Evolutionary conservation across 2,329 filamentous ascomycete genomes (phyloP), one percentile per base, ranked within the genome.

Genomic region (Aspergillus sp.): DNA sequence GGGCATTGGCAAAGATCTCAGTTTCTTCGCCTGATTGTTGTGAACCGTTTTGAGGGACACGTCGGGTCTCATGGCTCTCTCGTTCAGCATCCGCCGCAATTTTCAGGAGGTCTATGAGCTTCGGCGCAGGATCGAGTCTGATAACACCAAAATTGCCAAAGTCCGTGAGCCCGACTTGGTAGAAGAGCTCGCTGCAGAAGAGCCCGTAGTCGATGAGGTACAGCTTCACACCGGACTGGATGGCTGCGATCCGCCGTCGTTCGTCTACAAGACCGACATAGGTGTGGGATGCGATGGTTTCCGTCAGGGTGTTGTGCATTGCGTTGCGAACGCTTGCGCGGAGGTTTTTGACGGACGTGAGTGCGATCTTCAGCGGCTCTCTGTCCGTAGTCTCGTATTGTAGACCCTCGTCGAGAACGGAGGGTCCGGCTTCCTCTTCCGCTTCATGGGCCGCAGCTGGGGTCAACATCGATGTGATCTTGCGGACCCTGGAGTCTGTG

Each of bases 391-490:
- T 79, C 60, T 90, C 85, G 69, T 96, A 96, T 33, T 87, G 81
- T 41, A 85, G 75, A 3, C 80, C 78, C 49, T 86, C 80, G 3
- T 69, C 65, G 6, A 60, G 50, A 33, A 64, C 51, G 30, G 59
- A 35, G 3, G 57, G 41, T 44, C 54, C 35, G 66, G 69, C 47
- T 50, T 78, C 77, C 49, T 55, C 47, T 35, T 69, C 67, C 11
- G 64, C 59, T 11, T 59, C 59, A 35, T 66, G 67, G n/a, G 59
- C 61, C 50, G 60, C 58, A n/a, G 77, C 73, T 16, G 85, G 80
- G n/a, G 84, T 80, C 30, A 99, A 83, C 93, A 99, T 97, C 55
- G 89, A 91, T 0, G 94, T 99, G 57, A 99, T 99, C 70, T 99
- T 99, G 53, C 92, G 88, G 58, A 90, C 80, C 53, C 87, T 89